Evolutionary conservation across 805 yeast species (phyloP).

Genomic region (Teunomyces pallodes): DNA sequence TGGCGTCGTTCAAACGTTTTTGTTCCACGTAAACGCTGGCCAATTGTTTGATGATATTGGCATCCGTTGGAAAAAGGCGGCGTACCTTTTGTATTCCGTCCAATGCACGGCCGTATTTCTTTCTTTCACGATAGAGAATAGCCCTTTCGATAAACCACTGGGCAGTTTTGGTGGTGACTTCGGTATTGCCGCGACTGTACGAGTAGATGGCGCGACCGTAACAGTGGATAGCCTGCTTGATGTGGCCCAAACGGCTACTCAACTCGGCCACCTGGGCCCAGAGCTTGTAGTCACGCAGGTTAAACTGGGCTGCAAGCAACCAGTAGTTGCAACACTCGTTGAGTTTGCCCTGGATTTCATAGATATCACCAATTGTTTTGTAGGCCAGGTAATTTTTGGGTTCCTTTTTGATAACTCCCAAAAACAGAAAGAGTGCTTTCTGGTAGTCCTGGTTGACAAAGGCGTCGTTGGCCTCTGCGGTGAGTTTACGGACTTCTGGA

Average conservation of each 20-base stretch:
- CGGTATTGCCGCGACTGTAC: conserved; percentile 19
- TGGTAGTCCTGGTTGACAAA: conserved; percentile 65
- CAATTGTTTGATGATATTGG: conserved; percentile 56
- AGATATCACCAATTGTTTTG: conserved; percentile 83
- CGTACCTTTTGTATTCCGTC: conserved; percentile 67
- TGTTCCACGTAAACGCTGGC: conserved; percentile 53
- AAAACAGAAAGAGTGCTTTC: conserved; percentile 56
- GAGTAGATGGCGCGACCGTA: conserved; percentile 61
- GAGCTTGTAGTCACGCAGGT: conserved; percentile 70
- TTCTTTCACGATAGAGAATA: conserved; percentile 60
- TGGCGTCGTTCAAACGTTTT: conserved; percentile 68
- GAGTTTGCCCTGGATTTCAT: conserved; percentile 59
- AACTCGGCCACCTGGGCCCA: conserved; percentile 77
- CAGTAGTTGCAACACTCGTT: conserved; percentile 77
- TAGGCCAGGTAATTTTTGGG: conserved; percentile 80
- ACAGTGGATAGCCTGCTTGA: conserved; percentile 76
- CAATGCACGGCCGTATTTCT: conserved; percentile 67
- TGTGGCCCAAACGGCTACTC: conserved; percentile 62
- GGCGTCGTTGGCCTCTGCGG: conserved; percentile 77
- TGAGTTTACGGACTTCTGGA: conserved; percentile 66
- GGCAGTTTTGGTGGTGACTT: conserved; percentile 37
- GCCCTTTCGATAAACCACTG: conserved; percentile 65
- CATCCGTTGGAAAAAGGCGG: conserved; percentile 53
- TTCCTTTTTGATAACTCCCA: conserved; percentile 74
- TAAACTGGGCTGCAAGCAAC: conserved; percentile 77